phyloP scores from a whole-genome alignment of 1,284 basidiomycete species.

The Somion occarium region DNA sequence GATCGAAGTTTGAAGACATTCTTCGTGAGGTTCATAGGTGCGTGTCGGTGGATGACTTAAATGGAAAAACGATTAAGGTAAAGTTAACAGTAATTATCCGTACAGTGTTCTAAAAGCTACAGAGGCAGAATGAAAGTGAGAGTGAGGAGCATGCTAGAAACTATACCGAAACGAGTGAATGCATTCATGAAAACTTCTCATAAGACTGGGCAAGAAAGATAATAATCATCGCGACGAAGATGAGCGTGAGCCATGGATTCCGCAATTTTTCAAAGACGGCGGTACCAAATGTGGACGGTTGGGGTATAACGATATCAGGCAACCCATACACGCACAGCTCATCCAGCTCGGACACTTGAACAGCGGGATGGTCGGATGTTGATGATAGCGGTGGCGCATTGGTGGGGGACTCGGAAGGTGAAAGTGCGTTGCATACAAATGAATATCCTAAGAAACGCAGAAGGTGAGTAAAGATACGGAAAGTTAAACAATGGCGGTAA shows the following conservation, averaged over 20 bases:
- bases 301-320: background rate
- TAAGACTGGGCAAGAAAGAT: no score
- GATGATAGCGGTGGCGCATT: background rate
- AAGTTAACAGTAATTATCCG: no score
- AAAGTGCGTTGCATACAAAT: background rate
- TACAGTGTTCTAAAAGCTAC: no score
- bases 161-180: no score
- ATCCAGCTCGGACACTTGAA: background rate
- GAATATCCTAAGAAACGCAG: background rate
- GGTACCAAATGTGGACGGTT: background rate
- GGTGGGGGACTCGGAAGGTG: background rate
- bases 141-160: background rate
- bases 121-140: background rate
- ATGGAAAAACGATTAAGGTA: no score
- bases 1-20: no score
- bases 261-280: background rate
- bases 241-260: conserved; percentile 2
- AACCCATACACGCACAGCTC: conserved; percentile 2
- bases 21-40: no score
- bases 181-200: no score
- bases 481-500: background rate
- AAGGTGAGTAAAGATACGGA: background rate
- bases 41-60: no score
- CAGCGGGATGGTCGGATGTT: no score
- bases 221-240: background rate